A percentile compares a stretch with the other conserved stretches of the same genome.
Evolutionary conservation across 306 rosid species (phyloP).

Genomic region (Vachellia pachyceras): DNA sequence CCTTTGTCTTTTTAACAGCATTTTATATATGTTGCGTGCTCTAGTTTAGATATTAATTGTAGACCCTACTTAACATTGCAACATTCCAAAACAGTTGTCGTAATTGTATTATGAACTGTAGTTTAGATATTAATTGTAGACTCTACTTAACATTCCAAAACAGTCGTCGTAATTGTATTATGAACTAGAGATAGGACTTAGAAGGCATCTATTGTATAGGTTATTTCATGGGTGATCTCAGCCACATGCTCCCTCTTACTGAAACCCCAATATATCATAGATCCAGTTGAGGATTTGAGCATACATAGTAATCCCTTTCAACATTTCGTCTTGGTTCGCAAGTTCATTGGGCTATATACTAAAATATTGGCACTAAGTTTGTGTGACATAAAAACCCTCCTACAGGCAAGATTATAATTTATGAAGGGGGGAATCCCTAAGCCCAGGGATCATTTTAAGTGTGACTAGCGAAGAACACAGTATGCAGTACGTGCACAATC

Average conservation of each 20-base stretch:
- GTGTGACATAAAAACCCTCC: not conserved
- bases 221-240: too few relatives aligned
- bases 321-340: not conserved
- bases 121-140: too few relatives aligned
- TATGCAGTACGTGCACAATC: not conserved
- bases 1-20: too few relatives aligned
- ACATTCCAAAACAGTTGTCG: not conserved
- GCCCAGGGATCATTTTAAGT: not conserved
- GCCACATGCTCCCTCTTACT: not conserved
- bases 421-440: not conserved
- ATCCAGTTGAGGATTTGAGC: not conserved
- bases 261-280: not conserved
- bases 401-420: not conserved
- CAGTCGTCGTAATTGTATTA: not conserved
- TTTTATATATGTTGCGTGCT: not conserved
- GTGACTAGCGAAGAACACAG: conserved; percentile 1
- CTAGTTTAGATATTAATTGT: too few relatives aligned
- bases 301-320: not conserved
- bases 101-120: too few relatives aligned
- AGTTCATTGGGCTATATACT: not conserved
- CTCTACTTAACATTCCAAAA: too few relatives aligned
- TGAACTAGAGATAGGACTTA: too few relatives aligned
- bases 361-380: too few relatives aligned
- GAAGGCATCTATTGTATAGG: too few relatives aligned
- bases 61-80: not conserved